phyloP scores from a whole-genome alignment of 192 early-diverging fungal genomes.

The Endogone sp. region DNA sequence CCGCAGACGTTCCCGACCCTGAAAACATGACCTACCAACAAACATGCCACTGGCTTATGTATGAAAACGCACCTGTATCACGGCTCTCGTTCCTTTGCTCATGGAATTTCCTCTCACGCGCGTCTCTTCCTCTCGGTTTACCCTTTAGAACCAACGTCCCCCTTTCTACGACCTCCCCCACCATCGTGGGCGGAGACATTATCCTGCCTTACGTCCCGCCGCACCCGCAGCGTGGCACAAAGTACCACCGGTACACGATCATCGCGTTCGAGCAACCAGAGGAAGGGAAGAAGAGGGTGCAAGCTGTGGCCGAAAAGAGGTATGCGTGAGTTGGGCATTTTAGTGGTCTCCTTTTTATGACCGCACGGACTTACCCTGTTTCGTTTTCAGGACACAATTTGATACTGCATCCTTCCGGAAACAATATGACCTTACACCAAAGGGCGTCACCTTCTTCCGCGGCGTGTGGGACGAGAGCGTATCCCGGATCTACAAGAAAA shows the following conservation, averaged over 20 bases:
- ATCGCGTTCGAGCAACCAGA: slow-evolving; percentile 61
- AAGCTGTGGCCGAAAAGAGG: slow-evolving; percentile 24
- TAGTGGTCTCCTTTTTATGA: too few species aligned
- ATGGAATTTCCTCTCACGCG: neutral
- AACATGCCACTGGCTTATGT: slow-evolving; percentile 71
- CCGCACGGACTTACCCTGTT: neutral
- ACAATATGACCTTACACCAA: slow-evolving; percentile 33
- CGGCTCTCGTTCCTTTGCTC: neutral
- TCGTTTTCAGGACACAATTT: slow-evolving; percentile 14
- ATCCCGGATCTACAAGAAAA: slow-evolving; percentile 43
- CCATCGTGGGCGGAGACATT: slow-evolving; percentile 37
- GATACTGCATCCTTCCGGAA: slow-evolving; percentile 30
- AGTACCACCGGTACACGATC: slow-evolving; percentile 69
- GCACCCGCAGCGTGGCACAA: slow-evolving; percentile 73
- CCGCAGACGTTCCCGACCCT: slow-evolving; percentile 51
- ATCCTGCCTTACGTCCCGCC: slow-evolving; percentile 64
- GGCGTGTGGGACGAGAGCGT: slow-evolving; percentile 52
- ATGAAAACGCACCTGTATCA: slow-evolving; percentile 16
- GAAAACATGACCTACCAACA: slow-evolving; percentile 62
- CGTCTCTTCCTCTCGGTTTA: neutral
- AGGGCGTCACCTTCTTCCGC: slow-evolving; percentile 52
- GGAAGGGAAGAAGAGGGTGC: slow-evolving; percentile 42
- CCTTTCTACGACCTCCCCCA: slow-evolving; percentile 48
- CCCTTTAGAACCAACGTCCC: slow-evolving; percentile 50
- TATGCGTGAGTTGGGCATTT: too few species aligned